Percentiles rank a stretch among this genome's conserved stretches.
Evolutionary conservation across 2,329 filamentous ascomycete genomes (phyloP).

Genomic region (Phialemoniopsis sp.): DNA sequence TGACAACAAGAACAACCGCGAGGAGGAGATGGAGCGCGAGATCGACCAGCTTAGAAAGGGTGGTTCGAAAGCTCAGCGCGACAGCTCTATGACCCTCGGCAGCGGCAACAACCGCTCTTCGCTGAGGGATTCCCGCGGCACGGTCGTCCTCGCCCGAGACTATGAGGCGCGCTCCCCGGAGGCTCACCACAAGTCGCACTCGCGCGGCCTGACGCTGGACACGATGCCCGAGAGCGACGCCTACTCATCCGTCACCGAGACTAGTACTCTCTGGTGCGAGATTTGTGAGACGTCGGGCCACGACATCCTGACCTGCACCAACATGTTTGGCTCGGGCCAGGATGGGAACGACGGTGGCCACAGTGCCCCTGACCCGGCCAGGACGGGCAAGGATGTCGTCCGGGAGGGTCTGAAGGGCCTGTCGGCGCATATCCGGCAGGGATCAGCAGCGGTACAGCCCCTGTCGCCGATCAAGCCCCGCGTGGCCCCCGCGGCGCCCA

Average conservation of each 20-base stretch:
- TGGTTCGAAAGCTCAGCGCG: slow-evolving; percentile 37
- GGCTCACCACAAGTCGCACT: slow-evolving; percentile 16
- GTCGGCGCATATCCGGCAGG: slow-evolving; percentile 23
- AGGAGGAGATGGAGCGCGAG: slow-evolving; percentile 84
- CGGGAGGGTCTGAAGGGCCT: slow-evolving; percentile 33
- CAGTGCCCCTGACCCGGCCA: neutral
- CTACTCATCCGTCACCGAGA: slow-evolving; percentile 68
- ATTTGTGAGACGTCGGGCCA: slow-evolving; percentile 91
- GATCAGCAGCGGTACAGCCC: slow-evolving; percentile 49
- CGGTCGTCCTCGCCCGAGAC: slow-evolving; percentile 53
- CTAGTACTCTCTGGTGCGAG: slow-evolving; percentile 81
- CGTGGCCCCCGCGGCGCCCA: slow-evolving; percentile 31
- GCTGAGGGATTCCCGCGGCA: slow-evolving; percentile 62
- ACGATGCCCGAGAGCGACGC: slow-evolving; percentile 69
- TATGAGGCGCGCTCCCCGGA: slow-evolving; percentile 42
- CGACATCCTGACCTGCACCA: slow-evolving; percentile 90
- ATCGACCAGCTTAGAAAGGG: slow-evolving; percentile 60
- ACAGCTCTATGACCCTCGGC: slow-evolving; percentile 43
- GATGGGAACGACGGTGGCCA: slow-evolving; percentile 16
- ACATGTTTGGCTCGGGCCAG: slow-evolving; percentile 65
- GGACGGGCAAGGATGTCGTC: slow-evolving; percentile 28
- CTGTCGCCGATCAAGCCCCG: slow-evolving; percentile 42
- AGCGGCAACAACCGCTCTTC: slow-evolving; percentile 52
- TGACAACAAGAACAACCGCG: slow-evolving; percentile 67
- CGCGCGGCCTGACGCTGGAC: slow-evolving; percentile 53